phyloP scores from a whole-genome alignment of 169 alveolate genomes.

The Cystoisospora suis region DNA sequence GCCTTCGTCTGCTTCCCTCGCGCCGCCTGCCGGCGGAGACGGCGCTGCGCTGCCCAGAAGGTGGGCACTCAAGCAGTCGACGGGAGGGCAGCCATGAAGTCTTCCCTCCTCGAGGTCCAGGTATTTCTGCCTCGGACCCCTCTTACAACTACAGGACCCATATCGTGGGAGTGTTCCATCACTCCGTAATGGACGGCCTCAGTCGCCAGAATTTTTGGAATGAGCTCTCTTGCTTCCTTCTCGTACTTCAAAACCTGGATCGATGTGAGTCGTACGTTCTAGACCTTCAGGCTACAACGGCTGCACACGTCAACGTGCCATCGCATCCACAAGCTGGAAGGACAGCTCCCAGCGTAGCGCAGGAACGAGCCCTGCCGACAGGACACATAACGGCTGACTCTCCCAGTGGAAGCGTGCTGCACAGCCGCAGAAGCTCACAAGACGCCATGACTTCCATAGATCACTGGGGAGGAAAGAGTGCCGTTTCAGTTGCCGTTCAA shows the following conservation, averaged over 20 bases:
- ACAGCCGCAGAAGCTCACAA: too few species aligned
- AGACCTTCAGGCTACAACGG: neutral
- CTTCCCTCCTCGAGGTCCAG: neutral
- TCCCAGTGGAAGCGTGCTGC: neutral
- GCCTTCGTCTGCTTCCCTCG: slow-evolving; percentile 60
- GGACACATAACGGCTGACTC: too few species aligned
- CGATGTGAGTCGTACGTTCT: neutral
- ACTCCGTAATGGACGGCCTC: slow-evolving; percentile 74
- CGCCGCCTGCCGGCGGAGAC: slow-evolving; percentile 4
- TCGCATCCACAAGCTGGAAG: neutral
- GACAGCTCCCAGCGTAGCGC: neutral
- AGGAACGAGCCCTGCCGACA: too few species aligned
- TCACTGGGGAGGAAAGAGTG: too few species aligned
- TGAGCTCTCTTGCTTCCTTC: slow-evolving; percentile 43
- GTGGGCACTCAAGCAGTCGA: neutral
- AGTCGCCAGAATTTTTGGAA: slow-evolving; percentile 75
- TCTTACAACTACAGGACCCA: slow-evolving; percentile 59
- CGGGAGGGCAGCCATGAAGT: slow-evolving; percentile 7
- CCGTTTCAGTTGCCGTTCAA: too few species aligned
- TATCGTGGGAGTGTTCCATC: slow-evolving; percentile 73
- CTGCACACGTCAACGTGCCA: neutral
- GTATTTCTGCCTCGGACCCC: neutral
- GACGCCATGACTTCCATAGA: too few species aligned
- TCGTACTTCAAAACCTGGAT: slow-evolving; percentile 13
- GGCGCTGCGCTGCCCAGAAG: neutral